Conservation (phyloP, 2,329 filamentous ascomycete genomes). For the Colletotrichum sp. region DNA sequence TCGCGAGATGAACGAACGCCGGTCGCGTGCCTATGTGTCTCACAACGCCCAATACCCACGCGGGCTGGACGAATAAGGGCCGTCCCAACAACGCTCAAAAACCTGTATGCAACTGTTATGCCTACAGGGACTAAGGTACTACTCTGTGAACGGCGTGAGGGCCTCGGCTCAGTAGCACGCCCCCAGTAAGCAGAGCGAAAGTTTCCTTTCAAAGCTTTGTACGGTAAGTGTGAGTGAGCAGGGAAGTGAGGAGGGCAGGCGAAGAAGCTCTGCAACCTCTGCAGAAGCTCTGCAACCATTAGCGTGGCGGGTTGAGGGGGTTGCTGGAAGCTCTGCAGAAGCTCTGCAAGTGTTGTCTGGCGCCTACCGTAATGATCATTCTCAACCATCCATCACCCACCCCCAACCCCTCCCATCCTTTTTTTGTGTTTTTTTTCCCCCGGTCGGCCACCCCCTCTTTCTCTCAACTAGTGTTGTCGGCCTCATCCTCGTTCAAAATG, state of each 20-base stretch:
- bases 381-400: neutral
- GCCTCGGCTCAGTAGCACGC: neutral
- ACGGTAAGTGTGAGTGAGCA: neutral
- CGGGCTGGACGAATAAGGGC: neutral
- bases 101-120: neutral
- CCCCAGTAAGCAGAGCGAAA: neutral
- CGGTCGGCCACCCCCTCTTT: neutral
- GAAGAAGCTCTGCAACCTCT: conserved; percentile 2
- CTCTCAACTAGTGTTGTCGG: neutral
- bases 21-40: conserved; percentile 20
- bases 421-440: neutral
- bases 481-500: neutral
- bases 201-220: conserved; percentile 8
- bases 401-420: neutral
- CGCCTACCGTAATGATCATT: neutral
- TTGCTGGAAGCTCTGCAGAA: conserved; percentile 16
- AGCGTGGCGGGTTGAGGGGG: conserved; percentile 5
- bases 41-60: neutral
- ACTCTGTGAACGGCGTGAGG: neutral
- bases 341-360: conserved; percentile 12
- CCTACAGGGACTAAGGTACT: neutral
- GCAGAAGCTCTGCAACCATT: conserved; percentile 17
- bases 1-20: conserved; percentile 2
- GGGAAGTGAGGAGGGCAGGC: neutral
- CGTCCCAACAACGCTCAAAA: neutral